Evolutionary conservation across 164 flowering plant genomes (phyloP), one percentile per base, ranked within the genome.

Genomic region (Stephania yunnanensis): DNA sequence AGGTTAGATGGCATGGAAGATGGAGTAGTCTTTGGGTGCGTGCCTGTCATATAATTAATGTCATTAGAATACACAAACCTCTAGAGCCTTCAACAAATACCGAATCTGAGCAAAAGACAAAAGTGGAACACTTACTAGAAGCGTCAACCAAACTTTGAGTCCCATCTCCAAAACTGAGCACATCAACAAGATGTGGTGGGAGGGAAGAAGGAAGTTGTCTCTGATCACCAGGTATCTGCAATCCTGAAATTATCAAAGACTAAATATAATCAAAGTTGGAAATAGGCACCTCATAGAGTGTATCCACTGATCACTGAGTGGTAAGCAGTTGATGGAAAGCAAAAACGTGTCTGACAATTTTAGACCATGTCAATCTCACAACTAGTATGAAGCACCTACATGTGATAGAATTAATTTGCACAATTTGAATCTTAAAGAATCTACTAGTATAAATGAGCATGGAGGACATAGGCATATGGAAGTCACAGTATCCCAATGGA

Each of bases 181-280:
- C 91, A 82, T 91, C 97, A 46, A 79, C 90, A 73, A 95, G 85
- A 84, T 95, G 98, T 82, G 84, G 29, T 3, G 98, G 99, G 80
- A 93, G 97, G 75, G 89, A 77, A 78, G 96, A 75, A 48, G 93
- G 80, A 50, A 86, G 77, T 79, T 92, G 95, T 81, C 95, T 91
- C 78, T 95, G 97, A 71, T 95, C 98, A 77, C 71, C 89, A 70
- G 97, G 87, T 79, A 93, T 73, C 30, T 94, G 82, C 76, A 89
- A 83, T 15, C 97, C 99, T 95, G 86, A 67, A 80, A 75, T 71
- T 55, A 10, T 6, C 73, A 12, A 6, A 17, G 63, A 30, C 42
- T 69, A 7, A 42, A 69, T 53, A n/a, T 70, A 29, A 68, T 15
- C 11, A 13, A 61, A 67, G 69, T 15, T 69, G 36, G 25, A 11